Evolutionary conservation across 108 stramenopile species (phyloP), one percentile per base, ranked within the genome.

Genomic region (Skeletonema tropicum): DNA sequence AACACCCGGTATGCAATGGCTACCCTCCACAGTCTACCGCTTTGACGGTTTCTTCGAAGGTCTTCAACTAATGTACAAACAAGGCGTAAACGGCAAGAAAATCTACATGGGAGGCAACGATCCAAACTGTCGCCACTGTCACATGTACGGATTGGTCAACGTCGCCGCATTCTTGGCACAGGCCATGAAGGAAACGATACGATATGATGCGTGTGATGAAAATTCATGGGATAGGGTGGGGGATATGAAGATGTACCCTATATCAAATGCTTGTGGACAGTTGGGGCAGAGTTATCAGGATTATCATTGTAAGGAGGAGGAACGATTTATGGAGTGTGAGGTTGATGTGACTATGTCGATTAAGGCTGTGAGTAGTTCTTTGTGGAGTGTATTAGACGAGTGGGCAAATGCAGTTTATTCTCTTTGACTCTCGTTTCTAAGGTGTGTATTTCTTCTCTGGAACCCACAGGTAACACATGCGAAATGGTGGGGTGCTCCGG

Each of bases 171-270:
- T 85, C 68, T 64, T 85, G 60, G 75, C 83, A 2, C 83, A 87
- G 78, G 75, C 82, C 21, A 80, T 86, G 85, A 74, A 84, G 71
- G 85, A 83, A 48, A 83, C 85, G 29, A 86, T 86, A 19, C 41
- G 33, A 17, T 87, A 87, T 75, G 86, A 85, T 80, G 85, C 83
- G 0, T 86, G 85, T 64, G 79, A 81, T 57, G 85, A 86, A 74
- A 84, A 83, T 70, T 64, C 49, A 11, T 86, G 86, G 86, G 83
- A 85, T 68, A 73, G 81, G n/a, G 79, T 80, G 6, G 79, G 79
- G 8, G 68, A 35, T 57, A 36, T 46, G 68, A 49, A 68, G 48
- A 80, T 69, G 79, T 80, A 80, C 32, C 73, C 79, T 13, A 72
- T 81, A 35, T 38, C 77, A 13, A 84, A 84, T 65, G 68, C 79